phyloP scores from a whole-genome alignment of 176 grass and related monocot species.

The Alopecurus myosuroides region DNA sequence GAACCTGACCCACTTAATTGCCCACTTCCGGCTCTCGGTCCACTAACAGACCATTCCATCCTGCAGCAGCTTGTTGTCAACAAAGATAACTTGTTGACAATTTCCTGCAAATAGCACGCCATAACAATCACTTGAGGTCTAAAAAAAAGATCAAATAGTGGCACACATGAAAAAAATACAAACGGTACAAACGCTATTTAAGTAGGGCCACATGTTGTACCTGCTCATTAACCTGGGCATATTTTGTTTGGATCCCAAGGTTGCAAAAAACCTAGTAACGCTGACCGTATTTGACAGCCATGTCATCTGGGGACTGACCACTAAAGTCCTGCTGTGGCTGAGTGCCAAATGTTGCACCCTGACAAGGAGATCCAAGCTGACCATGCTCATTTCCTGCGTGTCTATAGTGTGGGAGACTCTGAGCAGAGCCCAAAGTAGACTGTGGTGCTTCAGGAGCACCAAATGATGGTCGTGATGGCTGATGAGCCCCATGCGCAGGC shows the following conservation, averaged over 20 bases:
- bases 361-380: conserved; percentile 2
- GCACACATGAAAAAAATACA: not conserved
- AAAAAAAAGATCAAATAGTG: not conserved
- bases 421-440: not conserved
- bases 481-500: not conserved
- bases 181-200: not conserved
- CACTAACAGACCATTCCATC: conserved; percentile 2
- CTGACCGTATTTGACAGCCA: not conserved
- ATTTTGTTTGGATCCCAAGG: not conserved
- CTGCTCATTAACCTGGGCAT: not conserved
- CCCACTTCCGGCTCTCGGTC: not conserved
- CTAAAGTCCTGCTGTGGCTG: conserved; percentile 19
- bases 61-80: not conserved
- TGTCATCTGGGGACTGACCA: not conserved
- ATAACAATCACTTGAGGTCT: not conserved
- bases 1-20: not conserved
- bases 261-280: not conserved
- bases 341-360: not conserved
- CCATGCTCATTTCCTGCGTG: not conserved
- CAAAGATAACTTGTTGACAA: not conserved
- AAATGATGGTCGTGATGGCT: not conserved
- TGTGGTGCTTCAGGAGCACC: conserved; percentile 33
- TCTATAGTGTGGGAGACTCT: not conserved
- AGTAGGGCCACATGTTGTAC: not conserved
- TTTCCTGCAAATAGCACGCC: not conserved